Percentiles rank a stretch among this genome's conserved stretches.
Evolutionary conservation across 176 grass and related monocot genomes (phyloP).

Genomic region (Microstegium vimineum): DNA sequence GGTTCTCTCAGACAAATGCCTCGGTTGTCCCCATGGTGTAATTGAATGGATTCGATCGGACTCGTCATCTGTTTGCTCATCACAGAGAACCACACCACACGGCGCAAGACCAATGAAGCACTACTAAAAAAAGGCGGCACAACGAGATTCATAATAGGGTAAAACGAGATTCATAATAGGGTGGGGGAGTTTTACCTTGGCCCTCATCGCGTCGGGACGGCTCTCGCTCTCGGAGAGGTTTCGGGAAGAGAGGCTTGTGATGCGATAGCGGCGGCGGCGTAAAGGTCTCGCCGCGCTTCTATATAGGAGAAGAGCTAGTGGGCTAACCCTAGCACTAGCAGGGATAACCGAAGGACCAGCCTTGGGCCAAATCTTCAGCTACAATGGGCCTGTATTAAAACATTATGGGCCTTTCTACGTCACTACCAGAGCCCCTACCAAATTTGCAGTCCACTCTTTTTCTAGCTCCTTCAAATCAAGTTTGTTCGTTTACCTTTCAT

Average conservation of each 20-base stretch:
- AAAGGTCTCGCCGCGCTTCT: background rate
- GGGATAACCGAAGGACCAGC: background rate
- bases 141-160: background rate
- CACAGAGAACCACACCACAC: conserved; percentile 6
- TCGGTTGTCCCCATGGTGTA: background rate
- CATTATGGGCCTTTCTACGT: background rate
- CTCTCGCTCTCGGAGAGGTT: background rate
- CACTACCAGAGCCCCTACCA: no score
- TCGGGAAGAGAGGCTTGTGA: background rate
- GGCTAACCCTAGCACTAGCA: conserved; percentile 32
- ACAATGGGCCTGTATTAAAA: background rate
- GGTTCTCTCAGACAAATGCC: conserved; percentile 1
- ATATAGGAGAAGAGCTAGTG: background rate
- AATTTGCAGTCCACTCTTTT: background rate
- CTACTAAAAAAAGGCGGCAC: no score
- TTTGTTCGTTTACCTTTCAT: no score
- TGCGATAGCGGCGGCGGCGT: background rate
- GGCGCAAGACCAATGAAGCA: background rate
- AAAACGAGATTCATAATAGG: background rate
- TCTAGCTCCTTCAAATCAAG: no score
- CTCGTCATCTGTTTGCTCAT: conserved; percentile 26
- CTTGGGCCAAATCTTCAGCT: background rate
- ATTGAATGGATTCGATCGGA: conserved; percentile 14
- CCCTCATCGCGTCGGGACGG: conserved; percentile 34
- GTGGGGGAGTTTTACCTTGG: conserved; percentile 17